phyloP scores from a whole-genome alignment of 2,329 filamentous ascomycete genomes.

The Paecilomyces formosus region DNA sequence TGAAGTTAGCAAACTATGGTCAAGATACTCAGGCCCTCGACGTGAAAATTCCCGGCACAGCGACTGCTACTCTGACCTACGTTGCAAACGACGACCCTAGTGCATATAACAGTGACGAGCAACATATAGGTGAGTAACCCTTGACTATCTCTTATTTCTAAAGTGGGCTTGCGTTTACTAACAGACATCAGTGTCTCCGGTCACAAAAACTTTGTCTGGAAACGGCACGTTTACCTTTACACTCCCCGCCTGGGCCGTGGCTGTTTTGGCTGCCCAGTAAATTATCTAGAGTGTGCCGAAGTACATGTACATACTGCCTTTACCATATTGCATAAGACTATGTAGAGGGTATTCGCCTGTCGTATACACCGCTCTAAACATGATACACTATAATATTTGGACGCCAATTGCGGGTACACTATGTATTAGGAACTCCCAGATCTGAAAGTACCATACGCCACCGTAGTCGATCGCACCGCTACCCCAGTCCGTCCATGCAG shows the following conservation, averaged over 20 bases:
- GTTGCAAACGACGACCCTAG: slow-evolving; percentile 14
- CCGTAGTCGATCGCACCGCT: no score
- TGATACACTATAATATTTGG: no score
- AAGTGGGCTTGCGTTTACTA: not conserved
- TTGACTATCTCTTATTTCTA: no score
- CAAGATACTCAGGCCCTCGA: slow-evolving; percentile 13
- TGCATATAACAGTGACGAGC: slow-evolving; percentile 8
- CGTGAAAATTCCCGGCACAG: slow-evolving; percentile 17
- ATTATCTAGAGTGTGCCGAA: not conserved
- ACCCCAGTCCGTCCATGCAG: not conserved
- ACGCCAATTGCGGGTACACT: no score
- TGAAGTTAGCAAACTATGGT: slow-evolving; percentile 27
- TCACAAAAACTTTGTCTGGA: not conserved
- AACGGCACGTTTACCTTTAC: not conserved
- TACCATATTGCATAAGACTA: not conserved
- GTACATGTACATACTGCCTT: not conserved
- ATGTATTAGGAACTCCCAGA: no score
- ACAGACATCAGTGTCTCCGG: not conserved
- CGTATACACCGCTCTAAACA: no score
- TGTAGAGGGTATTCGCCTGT: no score
- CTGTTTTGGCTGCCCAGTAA: not conserved
- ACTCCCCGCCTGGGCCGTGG: not conserved
- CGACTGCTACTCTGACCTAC: slow-evolving; percentile 14
- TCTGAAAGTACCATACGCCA: no score
- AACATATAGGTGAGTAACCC: slow-evolving; percentile 1